A percentile compares a stretch with the other conserved stretches of the same genome.
Conservation (phyloP, 768 basidiomycete genomes). For the Leucocoprinus birnbaumii region DNA sequence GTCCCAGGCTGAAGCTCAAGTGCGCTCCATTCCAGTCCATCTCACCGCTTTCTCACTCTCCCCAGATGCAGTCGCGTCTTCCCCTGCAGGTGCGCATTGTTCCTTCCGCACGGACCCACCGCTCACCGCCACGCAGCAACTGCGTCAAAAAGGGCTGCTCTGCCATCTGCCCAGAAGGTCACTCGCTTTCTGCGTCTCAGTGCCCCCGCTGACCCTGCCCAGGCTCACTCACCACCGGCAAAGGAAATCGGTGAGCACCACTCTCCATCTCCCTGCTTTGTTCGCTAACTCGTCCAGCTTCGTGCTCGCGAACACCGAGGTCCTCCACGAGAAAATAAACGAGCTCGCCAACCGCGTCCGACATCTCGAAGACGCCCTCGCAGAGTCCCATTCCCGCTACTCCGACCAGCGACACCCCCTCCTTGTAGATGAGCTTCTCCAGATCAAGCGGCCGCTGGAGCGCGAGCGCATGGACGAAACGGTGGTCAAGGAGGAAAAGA, state of each 20-base stretch:
- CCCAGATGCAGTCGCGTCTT: slow-evolving; percentile 61
- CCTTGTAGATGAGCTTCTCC: slow-evolving; percentile 56
- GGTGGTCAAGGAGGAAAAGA: slow-evolving; percentile 35
- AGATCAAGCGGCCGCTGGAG: slow-evolving; percentile 67
- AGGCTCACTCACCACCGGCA: slow-evolving; percentile 73
- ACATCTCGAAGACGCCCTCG: slow-evolving; percentile 66
- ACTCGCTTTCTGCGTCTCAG: slow-evolving; percentile 12
- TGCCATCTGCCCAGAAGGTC: slow-evolving; percentile 68
- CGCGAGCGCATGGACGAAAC: slow-evolving; percentile 45
- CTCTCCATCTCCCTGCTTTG: background rate
- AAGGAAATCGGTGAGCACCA: slow-evolving; percentile 57
- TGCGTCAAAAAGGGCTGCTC: slow-evolving; percentile 58
- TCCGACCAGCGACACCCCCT: slow-evolving; percentile 55
- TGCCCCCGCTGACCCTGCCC: slow-evolving; percentile 13
- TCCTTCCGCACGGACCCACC: slow-evolving; percentile 1
- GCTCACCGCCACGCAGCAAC: slow-evolving; percentile 33
- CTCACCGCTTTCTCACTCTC: slow-evolving; percentile 13
- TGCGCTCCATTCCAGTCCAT: slow-evolving; percentile 28
- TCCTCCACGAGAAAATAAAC: slow-evolving; percentile 66
- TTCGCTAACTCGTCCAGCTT: slow-evolving; percentile 37
- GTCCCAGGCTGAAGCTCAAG: slow-evolving; percentile 63
- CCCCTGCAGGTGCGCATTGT: slow-evolving; percentile 57
- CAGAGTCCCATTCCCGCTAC: slow-evolving; percentile 44
- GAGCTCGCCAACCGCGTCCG: slow-evolving; percentile 58
- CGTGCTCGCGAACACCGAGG: slow-evolving; percentile 69